Conservation (phyloP, 2,329 filamentous ascomycete genomes). For the Trichoderma atroviride region DNA sequence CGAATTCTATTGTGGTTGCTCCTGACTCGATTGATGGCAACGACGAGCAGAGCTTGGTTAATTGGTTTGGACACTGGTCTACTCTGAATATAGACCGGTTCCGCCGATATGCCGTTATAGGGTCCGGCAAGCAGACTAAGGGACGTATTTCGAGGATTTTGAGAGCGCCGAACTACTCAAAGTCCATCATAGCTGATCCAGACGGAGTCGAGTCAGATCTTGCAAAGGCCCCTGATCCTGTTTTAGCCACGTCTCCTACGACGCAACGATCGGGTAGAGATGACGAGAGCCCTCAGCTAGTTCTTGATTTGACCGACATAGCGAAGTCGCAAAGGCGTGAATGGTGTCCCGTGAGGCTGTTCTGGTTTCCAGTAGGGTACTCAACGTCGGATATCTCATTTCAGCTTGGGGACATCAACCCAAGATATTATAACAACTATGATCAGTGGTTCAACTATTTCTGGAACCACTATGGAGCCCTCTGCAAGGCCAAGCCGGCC, state of each 20-base stretch:
- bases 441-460: slow-evolving; percentile 34
- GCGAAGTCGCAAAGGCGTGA: neutral
- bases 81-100: slow-evolving; percentile 51
- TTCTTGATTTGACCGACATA: neutral
- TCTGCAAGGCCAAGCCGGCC: neutral
- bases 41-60: slow-evolving; percentile 64
- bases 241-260: neutral
- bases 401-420: slow-evolving; percentile 31
- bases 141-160: slow-evolving; percentile 34
- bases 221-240: neutral
- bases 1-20: slow-evolving; percentile 48
- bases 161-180: slow-evolving; percentile 38
- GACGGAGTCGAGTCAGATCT: slow-evolving; percentile 34
- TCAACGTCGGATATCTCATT: slow-evolving; percentile 35
- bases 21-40: slow-evolving; percentile 54
- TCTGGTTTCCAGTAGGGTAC: slow-evolving; percentile 47
- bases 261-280: neutral
- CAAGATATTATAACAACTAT: slow-evolving; percentile 31
- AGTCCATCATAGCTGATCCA: slow-evolving; percentile 42
- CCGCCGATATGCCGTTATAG: slow-evolving; percentile 59
- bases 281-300: neutral
- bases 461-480: neutral
- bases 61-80: slow-evolving; percentile 66
- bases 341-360: slow-evolving; percentile 39
- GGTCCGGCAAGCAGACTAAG: slow-evolving; percentile 42